phyloP scores from a whole-genome alignment of 2,329 filamentous ascomycete genomes.

The Penicillium italicum region DNA sequence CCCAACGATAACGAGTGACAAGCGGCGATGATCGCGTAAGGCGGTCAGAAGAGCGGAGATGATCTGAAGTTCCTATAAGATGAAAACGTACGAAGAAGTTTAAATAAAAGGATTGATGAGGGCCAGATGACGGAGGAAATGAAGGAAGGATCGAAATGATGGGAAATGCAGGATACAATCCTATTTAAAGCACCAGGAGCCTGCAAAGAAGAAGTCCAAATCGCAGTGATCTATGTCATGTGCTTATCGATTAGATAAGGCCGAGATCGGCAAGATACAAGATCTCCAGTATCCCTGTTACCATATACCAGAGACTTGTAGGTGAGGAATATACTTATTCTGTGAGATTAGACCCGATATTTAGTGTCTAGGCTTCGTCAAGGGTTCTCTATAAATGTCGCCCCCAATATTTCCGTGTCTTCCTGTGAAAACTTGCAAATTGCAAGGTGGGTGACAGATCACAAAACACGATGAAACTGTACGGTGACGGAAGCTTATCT shows the following conservation, averaged over 20 bases:
- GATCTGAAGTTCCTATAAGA: conserved; percentile 8
- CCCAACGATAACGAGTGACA: conserved; percentile 35
- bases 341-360: too few species aligned
- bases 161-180: not conserved
- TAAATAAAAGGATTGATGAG: not conserved
- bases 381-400: not conserved
- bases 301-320: not conserved
- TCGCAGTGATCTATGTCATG: conserved; percentile 14
- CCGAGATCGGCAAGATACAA: conserved; percentile 16
- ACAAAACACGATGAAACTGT: not conserved
- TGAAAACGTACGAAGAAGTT: not conserved
- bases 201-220: conserved; percentile 8
- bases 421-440: not conserved
- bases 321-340: not conserved
- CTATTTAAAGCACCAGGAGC: not conserved
- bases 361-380: not conserved
- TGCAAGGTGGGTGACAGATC: not conserved
- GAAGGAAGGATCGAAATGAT: not conserved
- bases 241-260: conserved; percentile 25
- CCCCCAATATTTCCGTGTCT: not conserved
- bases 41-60: conserved; percentile 34
- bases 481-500: conserved; percentile 13
- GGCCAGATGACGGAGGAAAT: not conserved
- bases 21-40: conserved; percentile 24
- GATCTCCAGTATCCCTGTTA: conserved; percentile 1